phyloP scores from a whole-genome alignment of 768 basidiomycete genomes.

The Clitopilus passeckerianus region DNA sequence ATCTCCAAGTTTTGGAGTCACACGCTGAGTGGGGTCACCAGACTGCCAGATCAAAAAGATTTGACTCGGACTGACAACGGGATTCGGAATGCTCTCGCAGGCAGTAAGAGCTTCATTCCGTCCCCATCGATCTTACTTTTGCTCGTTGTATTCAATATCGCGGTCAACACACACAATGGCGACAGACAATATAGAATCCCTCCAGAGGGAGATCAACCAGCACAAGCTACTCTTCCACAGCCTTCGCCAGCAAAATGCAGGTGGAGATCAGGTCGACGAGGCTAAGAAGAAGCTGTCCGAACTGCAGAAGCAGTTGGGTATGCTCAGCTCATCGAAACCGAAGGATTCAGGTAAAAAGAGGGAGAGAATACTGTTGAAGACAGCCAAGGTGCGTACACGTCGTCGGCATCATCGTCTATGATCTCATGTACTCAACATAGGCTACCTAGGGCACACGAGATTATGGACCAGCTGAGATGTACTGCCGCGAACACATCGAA shows the following conservation, averaged over 20 bases:
- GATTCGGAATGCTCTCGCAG: conserved; percentile 8
- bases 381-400: conserved; percentile 69
- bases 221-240: conserved; percentile 59
- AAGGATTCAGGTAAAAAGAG: conserved; percentile 44
- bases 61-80: neutral
- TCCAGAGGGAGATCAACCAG: conserved; percentile 50
- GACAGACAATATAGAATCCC: conserved; percentile 22
- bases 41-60: neutral
- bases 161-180: conserved; percentile 13
- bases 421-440: conserved; percentile 12
- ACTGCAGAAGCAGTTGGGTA: conserved; percentile 52
- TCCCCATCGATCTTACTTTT: conserved; percentile 29
- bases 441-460: conserved; percentile 82
- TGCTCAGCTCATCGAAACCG: conserved; percentile 31
- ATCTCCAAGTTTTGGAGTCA: neutral
- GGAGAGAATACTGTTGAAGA: conserved; percentile 78
- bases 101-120: conserved; percentile 12
- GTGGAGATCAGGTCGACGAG: conserved; percentile 47
- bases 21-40: neutral
- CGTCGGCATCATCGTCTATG: neutral
- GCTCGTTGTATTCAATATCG: conserved; percentile 9
- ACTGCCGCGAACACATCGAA: conserved; percentile 88
- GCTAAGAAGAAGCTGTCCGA: conserved; percentile 68
- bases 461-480: conserved; percentile 89
- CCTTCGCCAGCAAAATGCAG: conserved; percentile 51